Evolutionary conservation across 306 rosid genomes (phyloP).

Genomic region (Astragalus membranaceus): DNA sequence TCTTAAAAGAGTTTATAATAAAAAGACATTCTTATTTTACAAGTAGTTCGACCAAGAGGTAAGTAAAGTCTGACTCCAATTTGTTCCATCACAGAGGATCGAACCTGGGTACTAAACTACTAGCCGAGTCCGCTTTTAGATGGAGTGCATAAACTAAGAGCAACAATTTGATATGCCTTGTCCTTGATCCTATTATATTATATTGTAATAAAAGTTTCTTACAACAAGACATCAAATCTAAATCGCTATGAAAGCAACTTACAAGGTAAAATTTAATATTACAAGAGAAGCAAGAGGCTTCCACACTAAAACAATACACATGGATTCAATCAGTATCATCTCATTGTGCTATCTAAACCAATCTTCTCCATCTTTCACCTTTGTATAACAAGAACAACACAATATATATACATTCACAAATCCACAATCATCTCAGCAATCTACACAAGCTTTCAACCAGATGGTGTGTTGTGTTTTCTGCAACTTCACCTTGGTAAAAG

Average conservation of each 20-base stretch:
- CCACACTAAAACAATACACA: slow-evolving; percentile 42
- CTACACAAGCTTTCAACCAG: slow-evolving; percentile 44
- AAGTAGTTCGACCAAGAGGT: too few relatives aligned
- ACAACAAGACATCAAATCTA: slow-evolving; percentile 28
- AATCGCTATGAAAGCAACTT: slow-evolving; percentile 19
- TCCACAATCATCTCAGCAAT: slow-evolving; percentile 43
- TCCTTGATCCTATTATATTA: slow-evolving; percentile 4
- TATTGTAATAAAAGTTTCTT: slow-evolving; percentile 25
- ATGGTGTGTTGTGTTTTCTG: slow-evolving; percentile 75
- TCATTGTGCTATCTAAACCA: slow-evolving; percentile 44
- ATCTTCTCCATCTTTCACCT: slow-evolving; percentile 27
- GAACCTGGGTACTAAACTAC: too few relatives aligned
- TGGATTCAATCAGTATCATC: slow-evolving; percentile 47
- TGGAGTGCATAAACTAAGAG: too few relatives aligned
- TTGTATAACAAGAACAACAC: slow-evolving; percentile 21
- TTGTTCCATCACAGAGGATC: too few relatives aligned
- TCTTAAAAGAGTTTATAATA: too few relatives aligned
- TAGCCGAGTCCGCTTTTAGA: too few relatives aligned
- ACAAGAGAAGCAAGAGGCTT: slow-evolving; percentile 63
- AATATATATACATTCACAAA: slow-evolving; percentile 33
- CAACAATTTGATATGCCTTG: background rate
- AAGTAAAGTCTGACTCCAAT: too few relatives aligned
- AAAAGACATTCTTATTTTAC: too few relatives aligned
- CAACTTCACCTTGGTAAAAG: slow-evolving; percentile 82
- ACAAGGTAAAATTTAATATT: slow-evolving; percentile 18